Base-by-base conservation (phyloP, 2,329 filamentous ascomycete species). In the Penicillium decumbens region DNA sequence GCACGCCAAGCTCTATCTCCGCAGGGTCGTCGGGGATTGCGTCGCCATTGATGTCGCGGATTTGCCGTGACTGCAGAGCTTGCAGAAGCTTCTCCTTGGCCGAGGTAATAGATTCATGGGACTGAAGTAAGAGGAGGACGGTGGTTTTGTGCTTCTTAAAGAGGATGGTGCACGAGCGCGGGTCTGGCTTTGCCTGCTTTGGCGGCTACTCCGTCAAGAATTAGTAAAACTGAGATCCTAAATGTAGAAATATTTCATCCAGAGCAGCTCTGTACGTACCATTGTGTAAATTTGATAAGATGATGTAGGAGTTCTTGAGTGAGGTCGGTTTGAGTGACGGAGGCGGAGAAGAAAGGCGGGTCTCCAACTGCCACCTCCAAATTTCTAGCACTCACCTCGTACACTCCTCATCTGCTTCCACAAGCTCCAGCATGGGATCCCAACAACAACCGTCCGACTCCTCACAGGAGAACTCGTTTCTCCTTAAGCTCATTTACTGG, bases 131-230 rank as follows among this genome's bases (percentile, higher is more conserved):
- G 50, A 90, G 75, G 60, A 87, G 81, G 56, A 89, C 76, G 3
- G 85, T 90, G 60, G 83, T 80, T 50, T 82, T 81, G 63, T 85
- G 83, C 65, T 87, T 79, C 68, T 89, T 89, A 72, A 91, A 83
- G 51, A 84, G 79, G 47, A 91, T 72, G 8, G 85, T 88, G 60
- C 81, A 76, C 57, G 79, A 74, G n/a, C 76, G 71, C 39, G 81
- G 76, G 41, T 66, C 61, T 25, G 59, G 42, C 23, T 63, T 62
- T 20, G 54, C 38, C 49, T 54, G 43, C 27, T 49, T 51, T 10
- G 51, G 60, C 23, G 48, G 50, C 56, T 61, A 29, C 28, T 15
- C 33, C 23, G 12, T 41, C 10, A 20, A 12, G 24, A 15, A 8
- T 7, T 24, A 20, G 7, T 18, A 27, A 29, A 40, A 4, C 15